Evolutionary conservation across 257 asterid species (phyloP), one percentile per base, ranked within the genome.

Genomic region (Cordia subcordata): DNA sequence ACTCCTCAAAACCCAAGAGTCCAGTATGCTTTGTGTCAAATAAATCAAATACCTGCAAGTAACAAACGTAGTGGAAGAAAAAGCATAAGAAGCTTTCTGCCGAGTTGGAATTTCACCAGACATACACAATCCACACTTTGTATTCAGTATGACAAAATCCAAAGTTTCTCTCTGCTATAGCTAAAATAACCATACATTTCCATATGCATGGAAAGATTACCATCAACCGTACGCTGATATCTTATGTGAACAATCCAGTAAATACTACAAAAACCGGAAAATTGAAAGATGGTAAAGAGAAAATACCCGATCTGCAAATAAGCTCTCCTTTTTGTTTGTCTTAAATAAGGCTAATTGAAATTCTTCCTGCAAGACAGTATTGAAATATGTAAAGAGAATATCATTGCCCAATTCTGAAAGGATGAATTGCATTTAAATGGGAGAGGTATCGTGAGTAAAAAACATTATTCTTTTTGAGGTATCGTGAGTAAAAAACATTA

Each of bases 11-110:
- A 21, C 49, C 71, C 21, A 66, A 27, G 15, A 66, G 22, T 21
- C 71, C 71, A 58, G 53, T 66, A 32, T 66, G 71, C 46, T 66
- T 66, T 35, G 60, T 49, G 56, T 66, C 71, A 40, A 66, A 66
- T 47, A 66, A 58, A 39, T 66, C 71, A 66, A 66, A 66, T 9
- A 65, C 70, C 70, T 65, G 57, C 38, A 53, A 42, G 3, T 27
- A 3, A 27, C 6, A 6, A 27, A 17, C 10, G 9, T 17, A 47
- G 20, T 11, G 4, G 23, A 17, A 9, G 11, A 49, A 49, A 49
- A 49, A n/a, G 9, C 23, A 49, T 18, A 17, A 17, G 54, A 10
- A 13, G 47, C 47, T 4, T 0, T 45, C 13, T 12, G 16, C 50
- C 16, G 17, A 50, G 55, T 10, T 50, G 5, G 5, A n/a, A 53